Evolutionary conservation across 2,329 filamentous ascomycete species (phyloP).

Genomic region (Pseudogymnoascus pannorum): DNA sequence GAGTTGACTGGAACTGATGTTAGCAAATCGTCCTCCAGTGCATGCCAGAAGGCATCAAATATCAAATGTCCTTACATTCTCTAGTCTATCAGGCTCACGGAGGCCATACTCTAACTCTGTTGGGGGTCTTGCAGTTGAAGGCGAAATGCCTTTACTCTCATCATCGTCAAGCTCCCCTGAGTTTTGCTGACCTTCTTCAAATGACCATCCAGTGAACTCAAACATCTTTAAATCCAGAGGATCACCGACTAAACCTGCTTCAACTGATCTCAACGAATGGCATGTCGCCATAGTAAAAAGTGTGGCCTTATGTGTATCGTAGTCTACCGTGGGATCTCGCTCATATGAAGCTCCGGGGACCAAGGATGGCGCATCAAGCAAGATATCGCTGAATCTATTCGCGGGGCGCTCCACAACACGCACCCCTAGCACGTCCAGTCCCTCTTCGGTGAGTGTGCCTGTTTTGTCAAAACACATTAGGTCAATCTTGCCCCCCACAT

Average conservation of each 20-base stretch:
- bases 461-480: constrained; percentile 98
- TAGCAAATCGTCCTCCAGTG: constrained; percentile 4
- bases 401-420: constrained; percentile 61
- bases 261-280: constrained; percentile 80
- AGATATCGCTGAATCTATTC: constrained; percentile 65
- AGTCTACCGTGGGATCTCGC: constrained; percentile 52
- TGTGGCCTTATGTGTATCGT: constrained; percentile 58
- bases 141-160: constrained; percentile 67
- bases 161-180: constrained; percentile 61
- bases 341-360: constrained; percentile 46
- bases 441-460: constrained; percentile 94
- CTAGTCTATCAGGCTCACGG: constrained; percentile 39
- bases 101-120: constrained; percentile 49
- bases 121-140: constrained; percentile 83
- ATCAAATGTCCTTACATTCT: constrained; percentile 22
- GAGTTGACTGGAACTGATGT: constrained; percentile 32
- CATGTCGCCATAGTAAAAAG: constrained; percentile 97
- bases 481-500: constrained; percentile 91
- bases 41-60: constrained; percentile 9
- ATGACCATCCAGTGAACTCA: constrained; percentile 88
- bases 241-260: constrained; percentile 84
- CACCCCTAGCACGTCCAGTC: constrained; percentile 85
- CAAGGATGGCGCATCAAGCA: constrained; percentile 56
- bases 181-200: constrained; percentile 75
- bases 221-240: constrained; percentile 98